Evolutionary conservation across 306 rosid genomes (phyloP).

Genomic region (Vigna unguiculata): DNA sequence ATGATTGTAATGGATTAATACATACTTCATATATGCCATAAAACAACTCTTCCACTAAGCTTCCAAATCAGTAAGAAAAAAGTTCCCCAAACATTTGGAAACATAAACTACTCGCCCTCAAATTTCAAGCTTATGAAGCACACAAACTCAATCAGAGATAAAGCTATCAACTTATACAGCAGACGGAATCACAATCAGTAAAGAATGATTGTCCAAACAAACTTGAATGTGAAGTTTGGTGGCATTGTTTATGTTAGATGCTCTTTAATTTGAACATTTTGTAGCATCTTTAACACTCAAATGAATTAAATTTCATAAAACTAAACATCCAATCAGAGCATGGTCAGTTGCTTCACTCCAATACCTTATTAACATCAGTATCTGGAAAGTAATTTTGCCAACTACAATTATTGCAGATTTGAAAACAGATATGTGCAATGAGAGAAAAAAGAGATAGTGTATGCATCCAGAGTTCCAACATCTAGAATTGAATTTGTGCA

Average conservation of each 20-base stretch:
- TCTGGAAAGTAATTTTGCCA: constrained; percentile 20
- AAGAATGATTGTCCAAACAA: constrained; percentile 30
- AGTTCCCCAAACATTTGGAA: neutral
- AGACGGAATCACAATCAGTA: neutral
- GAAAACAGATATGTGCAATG: constrained; percentile 25
- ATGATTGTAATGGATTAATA: neutral
- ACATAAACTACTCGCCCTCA: constrained; percentile 3
- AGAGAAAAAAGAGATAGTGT: constrained; percentile 9
- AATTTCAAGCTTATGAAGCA: constrained; percentile 17
- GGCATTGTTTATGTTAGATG: neutral
- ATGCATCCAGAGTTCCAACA: constrained; percentile 29
- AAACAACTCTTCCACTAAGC: neutral
- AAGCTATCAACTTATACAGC: neutral
- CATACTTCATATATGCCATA: neutral
- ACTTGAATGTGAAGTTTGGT: neutral
- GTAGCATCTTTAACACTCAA: constrained; percentile 2
- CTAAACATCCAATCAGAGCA: constrained; percentile 11
- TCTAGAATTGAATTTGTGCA: constrained; percentile 35
- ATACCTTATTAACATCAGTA: constrained; percentile 7
- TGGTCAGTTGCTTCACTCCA: constrained; percentile 25
- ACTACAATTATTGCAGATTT: constrained; percentile 28
- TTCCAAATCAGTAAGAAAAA: neutral
- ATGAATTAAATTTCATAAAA: neutral
- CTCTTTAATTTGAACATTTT: neutral
- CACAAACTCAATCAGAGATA: constrained; percentile 17